Conservation (phyloP, 352 stramenopile species). For the Pythium plurisporium region DNA sequence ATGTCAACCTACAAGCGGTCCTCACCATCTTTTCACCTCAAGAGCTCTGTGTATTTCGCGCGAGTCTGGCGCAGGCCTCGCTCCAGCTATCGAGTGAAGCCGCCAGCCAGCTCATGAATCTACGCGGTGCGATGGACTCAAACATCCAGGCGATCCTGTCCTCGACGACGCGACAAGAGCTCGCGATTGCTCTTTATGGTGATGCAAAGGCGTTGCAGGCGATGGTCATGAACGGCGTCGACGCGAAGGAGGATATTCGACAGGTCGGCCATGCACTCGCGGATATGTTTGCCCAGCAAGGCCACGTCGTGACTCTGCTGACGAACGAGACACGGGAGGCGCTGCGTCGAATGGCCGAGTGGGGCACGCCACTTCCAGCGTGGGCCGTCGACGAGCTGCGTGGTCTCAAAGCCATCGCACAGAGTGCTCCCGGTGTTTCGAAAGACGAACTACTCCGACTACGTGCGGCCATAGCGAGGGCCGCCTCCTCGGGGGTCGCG, state of each 20-base stretch:
- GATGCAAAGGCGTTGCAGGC: not conserved
- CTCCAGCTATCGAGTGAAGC: not conserved
- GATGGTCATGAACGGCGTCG: slow-evolving; percentile 1
- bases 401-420: not conserved
- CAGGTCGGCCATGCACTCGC: slow-evolving; percentile 2
- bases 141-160: not conserved
- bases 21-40: not conserved
- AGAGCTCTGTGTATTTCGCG: slow-evolving; percentile 1
- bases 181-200: slow-evolving; percentile 2
- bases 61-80: not conserved
- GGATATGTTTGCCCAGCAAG: not conserved
- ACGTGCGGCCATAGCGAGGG: slow-evolving; percentile 20
- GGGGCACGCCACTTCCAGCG: not conserved
- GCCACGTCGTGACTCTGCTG: not conserved
- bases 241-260: slow-evolving; percentile 4
- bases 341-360: slow-evolving; percentile 6
- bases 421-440: not conserved
- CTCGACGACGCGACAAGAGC: not conserved
- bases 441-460: slow-evolving; percentile 20
- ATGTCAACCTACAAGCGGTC: not conserved
- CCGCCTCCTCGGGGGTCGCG: slow-evolving; percentile 9
- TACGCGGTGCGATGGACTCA: not conserved
- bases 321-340: slow-evolving; percentile 5
- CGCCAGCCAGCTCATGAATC: not conserved
- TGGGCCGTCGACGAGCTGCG: not conserved